phyloP scores from a whole-genome alignment of 2,329 filamentous ascomycete genomes.

The Botryotinia calthae region DNA sequence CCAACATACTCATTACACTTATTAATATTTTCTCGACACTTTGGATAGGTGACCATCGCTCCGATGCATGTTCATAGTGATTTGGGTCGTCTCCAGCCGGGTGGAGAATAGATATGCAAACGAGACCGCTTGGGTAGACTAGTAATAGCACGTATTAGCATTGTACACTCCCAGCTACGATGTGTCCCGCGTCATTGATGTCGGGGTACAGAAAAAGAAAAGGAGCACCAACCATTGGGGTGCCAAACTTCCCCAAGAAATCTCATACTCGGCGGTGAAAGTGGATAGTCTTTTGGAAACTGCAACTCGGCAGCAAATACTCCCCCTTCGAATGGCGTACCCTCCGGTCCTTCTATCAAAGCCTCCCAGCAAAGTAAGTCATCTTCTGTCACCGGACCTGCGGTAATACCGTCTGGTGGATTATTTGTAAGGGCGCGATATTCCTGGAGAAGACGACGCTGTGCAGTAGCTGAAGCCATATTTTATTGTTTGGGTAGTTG shows the following conservation, averaged over 20 bases:
- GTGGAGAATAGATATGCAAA: constrained; percentile 98
- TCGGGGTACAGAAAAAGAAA: background rate
- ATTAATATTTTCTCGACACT: constrained; percentile 97
- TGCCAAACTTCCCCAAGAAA: constrained; percentile 95
- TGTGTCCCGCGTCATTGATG: background rate
- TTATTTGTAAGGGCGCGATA: constrained; percentile 93
- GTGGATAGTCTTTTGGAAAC: constrained; percentile 95
- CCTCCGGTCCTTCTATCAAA: constrained; percentile 90
- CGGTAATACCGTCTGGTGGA: constrained; percentile 95
- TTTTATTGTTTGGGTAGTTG: constrained; percentile 2
- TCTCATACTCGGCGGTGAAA: constrained; percentile 92
- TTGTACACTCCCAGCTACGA: background rate
- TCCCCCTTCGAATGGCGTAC: constrained; percentile 92
- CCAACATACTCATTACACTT: constrained; percentile 96
- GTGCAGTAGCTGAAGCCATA: constrained; percentile 62
- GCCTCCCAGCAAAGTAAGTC: constrained; percentile 97
- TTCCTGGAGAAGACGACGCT: constrained; percentile 87
- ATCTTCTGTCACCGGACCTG: constrained; percentile 88
- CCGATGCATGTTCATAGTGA: constrained; percentile 94
- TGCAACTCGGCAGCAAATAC: constrained; percentile 93
- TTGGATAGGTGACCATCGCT: constrained; percentile 96
- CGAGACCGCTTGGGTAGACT: constrained; percentile 90
- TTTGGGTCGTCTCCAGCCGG: constrained; percentile 96
- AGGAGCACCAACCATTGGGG: constrained; percentile 71
- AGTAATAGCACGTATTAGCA: background rate